Percentiles rank a stretch among this genome's conserved stretches.
These are phyloP conservation scores for Ogataea pini DNA, from an alignment of 805 yeast species.

Conservation along the genomic window DNA sequence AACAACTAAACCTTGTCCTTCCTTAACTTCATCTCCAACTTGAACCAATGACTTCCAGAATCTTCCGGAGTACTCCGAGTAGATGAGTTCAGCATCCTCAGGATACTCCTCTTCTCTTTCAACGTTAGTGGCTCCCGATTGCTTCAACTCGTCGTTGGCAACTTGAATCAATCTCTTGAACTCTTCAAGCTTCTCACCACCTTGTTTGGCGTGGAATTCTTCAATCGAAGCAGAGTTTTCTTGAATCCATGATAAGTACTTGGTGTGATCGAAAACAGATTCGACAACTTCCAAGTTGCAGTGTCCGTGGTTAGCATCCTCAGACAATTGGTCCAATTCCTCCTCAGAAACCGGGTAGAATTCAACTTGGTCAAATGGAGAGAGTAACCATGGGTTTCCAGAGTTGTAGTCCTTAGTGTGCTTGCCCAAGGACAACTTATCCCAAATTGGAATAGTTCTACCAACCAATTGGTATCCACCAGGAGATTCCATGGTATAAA, in stretches of 20 bases:
- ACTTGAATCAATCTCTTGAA: conserved; percentile 81
- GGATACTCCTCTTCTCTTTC: conserved; percentile 58
- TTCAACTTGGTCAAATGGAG: conserved; percentile 92
- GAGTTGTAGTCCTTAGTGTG: conserved; percentile 49
- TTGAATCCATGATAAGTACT: conserved; percentile 77
- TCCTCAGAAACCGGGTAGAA: conserved; percentile 89
- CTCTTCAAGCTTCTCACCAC: conserved; percentile 81
- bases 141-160: conserved; percentile 71
- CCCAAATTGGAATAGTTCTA: conserved; percentile 97
- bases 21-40: conserved; percentile 72
- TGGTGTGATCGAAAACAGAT: conserved; percentile 76
- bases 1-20: conserved; percentile 80
- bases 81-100: conserved; percentile 79
- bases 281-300: conserved; percentile 75
- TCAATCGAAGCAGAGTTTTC: conserved; percentile 73
- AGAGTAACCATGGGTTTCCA: conserved; percentile 81
- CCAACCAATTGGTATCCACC: conserved; percentile 98
- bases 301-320: conserved; percentile 77
- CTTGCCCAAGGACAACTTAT: conserved; percentile 75
- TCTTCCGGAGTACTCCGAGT: conserved; percentile 95
- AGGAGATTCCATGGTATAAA: conserved; percentile 96
- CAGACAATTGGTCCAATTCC: conserved; percentile 70
- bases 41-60: conserved; percentile 90
- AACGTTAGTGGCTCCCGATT: conserved; percentile 48
- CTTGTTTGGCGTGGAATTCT: conserved; percentile 63